Evolutionary conservation across 1,284 basidiomycete genomes (phyloP).

Genomic region (Papiliotrema terrestris): DNA sequence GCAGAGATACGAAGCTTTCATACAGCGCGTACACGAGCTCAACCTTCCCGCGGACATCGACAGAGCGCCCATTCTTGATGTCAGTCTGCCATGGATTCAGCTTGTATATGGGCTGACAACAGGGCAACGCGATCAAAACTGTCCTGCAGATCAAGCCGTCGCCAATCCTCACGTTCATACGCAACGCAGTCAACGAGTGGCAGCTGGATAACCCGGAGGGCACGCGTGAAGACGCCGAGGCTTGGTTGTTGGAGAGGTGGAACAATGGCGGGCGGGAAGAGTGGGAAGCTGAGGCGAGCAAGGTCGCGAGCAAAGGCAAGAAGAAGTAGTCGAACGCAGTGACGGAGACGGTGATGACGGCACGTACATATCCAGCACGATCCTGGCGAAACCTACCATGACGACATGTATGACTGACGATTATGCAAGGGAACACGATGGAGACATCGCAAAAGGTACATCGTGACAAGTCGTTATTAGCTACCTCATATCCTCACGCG

Average conservation of each 20-base stretch:
- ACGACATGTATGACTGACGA: too few relatives aligned
- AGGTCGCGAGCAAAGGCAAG: too few relatives aligned
- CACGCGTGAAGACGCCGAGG: constrained; percentile 62
- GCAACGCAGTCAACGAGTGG: constrained; percentile 71
- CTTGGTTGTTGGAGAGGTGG: constrained; percentile 59
- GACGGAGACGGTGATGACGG: neutral
- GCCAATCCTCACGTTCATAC: constrained; percentile 63
- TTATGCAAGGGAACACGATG: too few relatives aligned
- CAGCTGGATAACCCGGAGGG: constrained; percentile 70
- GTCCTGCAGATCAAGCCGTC: constrained; percentile 62
- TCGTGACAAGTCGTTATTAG: too few relatives aligned
- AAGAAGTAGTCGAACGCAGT: neutral
- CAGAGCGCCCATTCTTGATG: constrained; percentile 69
- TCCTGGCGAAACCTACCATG: too few relatives aligned
- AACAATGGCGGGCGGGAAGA: constrained; percentile 16
- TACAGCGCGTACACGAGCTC: constrained; percentile 60
- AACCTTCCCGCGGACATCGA: constrained; percentile 62
- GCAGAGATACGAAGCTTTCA: constrained; percentile 64
- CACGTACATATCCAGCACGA: too few relatives aligned
- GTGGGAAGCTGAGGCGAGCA: neutral
- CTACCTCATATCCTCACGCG: neutral
- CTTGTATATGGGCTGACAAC: constrained; percentile 2
- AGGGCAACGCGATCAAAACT: constrained; percentile 69
- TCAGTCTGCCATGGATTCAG: constrained; percentile 54
- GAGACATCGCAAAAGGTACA: too few relatives aligned